Conservation (phyloP, 1,284 basidiomycete species). For the Microbotryomycetes sp. region DNA sequence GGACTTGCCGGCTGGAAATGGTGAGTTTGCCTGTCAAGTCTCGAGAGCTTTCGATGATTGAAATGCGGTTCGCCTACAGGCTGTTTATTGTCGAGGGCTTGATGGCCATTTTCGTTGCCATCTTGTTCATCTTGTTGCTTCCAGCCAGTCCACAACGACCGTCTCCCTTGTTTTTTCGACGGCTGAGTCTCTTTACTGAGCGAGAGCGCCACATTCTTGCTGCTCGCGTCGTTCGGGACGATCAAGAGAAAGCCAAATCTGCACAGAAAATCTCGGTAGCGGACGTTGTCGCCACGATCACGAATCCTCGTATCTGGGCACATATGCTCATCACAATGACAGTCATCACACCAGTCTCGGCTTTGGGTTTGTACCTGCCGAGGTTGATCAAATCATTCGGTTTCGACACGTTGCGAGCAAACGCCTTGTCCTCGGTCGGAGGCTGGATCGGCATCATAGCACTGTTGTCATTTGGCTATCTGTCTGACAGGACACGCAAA, state of each 20-base stretch:
- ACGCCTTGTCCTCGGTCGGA: slow-evolving; percentile 36
- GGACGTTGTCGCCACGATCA: slow-evolving; percentile 32
- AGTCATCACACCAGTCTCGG: slow-evolving; percentile 36
- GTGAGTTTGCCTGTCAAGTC: not conserved
- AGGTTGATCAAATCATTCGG: slow-evolving; percentile 37
- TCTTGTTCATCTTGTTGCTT: slow-evolving; percentile 35
- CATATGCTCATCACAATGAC: slow-evolving; percentile 36
- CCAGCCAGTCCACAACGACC: slow-evolving; percentile 33
- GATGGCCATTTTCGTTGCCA: slow-evolving; percentile 33
- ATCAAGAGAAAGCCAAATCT: slow-evolving; percentile 36
- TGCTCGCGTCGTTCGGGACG: slow-evolving; percentile 35
- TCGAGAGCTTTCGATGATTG: not conserved
- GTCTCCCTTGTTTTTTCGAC: slow-evolving; percentile 41
- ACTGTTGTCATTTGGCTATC: not conserved
- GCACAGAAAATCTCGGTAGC: slow-evolving; percentile 29
- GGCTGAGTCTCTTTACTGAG: slow-evolving; percentile 30
- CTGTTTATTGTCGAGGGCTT: slow-evolving; percentile 34
- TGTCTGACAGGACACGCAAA: not conserved
- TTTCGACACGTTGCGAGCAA: slow-evolving; percentile 31
- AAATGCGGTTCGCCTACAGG: slow-evolving; percentile 1
- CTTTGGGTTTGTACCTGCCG: slow-evolving; percentile 36
- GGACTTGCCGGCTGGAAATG: slow-evolving; percentile 34
- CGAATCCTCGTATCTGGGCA: slow-evolving; percentile 34
- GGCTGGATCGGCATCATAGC: slow-evolving; percentile 37
- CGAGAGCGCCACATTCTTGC: slow-evolving; percentile 37